These are phyloP conservation scores for Aspergillus tamarii DNA, from an alignment of 2,329 filamentous ascomycete species.

Conservation along the genomic window DNA sequence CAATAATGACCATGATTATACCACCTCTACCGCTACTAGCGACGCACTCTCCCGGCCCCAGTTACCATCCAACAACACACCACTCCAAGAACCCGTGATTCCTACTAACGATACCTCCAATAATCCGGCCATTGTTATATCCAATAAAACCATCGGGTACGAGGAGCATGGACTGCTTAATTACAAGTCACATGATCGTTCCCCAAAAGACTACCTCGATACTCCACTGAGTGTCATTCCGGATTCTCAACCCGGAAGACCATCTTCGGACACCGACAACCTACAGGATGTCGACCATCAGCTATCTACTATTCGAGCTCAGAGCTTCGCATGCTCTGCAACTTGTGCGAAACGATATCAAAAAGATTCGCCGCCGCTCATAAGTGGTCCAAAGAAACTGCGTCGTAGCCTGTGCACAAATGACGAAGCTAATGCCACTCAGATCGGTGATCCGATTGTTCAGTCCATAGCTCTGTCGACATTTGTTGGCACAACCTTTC, in stretches of 20 bases:
- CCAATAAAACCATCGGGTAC: neutral
- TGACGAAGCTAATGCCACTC: neutral
- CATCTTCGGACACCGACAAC: constrained; percentile 6
- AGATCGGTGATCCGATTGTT: neutral
- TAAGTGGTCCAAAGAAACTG: neutral
- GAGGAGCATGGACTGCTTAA: neutral
- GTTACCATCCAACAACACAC: neutral
- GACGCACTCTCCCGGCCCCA: neutral
- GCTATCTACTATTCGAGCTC: neutral
- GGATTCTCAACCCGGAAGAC: constrained; percentile 40
- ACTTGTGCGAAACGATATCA: neutral
- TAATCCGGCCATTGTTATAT: neutral
- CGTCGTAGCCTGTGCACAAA: neutral
- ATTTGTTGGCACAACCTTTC: constrained; percentile 1
- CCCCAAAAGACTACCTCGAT: constrained; percentile 30
- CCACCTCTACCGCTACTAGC: neutral
- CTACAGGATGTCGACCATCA: constrained; percentile 1
- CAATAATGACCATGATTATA: neutral
- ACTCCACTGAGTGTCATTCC: constrained; percentile 44
- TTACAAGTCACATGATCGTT: neutral
- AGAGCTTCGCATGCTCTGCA: neutral
- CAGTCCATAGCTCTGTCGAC: neutral
- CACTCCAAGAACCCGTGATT: neutral
- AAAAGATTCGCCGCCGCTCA: too few species aligned
- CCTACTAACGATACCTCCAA: neutral